Conservation (phyloP, 352 stramenopile genomes). For the Pythium dissimile region DNA sequence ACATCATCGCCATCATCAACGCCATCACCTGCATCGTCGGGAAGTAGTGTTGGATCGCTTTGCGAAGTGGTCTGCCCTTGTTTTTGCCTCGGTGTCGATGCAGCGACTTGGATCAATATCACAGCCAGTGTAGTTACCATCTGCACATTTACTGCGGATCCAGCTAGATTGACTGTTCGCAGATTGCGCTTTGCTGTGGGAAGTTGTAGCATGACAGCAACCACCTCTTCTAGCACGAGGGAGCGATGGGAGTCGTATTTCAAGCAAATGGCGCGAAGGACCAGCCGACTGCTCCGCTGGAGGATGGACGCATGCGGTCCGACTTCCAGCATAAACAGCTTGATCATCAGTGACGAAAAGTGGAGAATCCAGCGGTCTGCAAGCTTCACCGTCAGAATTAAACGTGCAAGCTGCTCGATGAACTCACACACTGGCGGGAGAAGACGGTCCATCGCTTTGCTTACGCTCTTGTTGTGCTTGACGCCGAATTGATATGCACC, state of each 20-base stretch:
- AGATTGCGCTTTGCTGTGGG: constrained; percentile 70
- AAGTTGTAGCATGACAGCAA: constrained; percentile 73
- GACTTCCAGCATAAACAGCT: constrained; percentile 68
- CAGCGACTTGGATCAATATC: constrained; percentile 36
- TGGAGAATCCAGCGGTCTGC: constrained; percentile 71
- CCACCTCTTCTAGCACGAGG: constrained; percentile 65
- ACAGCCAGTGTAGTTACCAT: constrained; percentile 70
- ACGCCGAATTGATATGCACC: constrained; percentile 29
- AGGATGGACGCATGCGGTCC: constrained; percentile 52
- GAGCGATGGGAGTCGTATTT: constrained; percentile 56
- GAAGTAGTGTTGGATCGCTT: constrained; percentile 20
- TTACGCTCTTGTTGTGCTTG: constrained; percentile 43
- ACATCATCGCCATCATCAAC: constrained; percentile 12
- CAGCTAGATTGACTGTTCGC: constrained; percentile 58
- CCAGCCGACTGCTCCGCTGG: constrained; percentile 54
- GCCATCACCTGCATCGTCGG: constrained; percentile 17
- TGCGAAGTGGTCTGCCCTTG: not conserved
- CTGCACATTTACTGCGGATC: constrained; percentile 51
- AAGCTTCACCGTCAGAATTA: constrained; percentile 68
- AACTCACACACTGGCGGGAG: constrained; percentile 67
- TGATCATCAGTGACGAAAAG: constrained; percentile 65
- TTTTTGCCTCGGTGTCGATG: not conserved
- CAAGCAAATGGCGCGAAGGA: constrained; percentile 67
- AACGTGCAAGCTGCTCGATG: constrained; percentile 57
- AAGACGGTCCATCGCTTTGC: constrained; percentile 52